Percentiles rank a stretch among this genome's conserved stretches.
These are phyloP conservation scores for Senecio squalidus DNA, from an alignment of 140 eudicot species.

Conservation along the genomic window DNA sequence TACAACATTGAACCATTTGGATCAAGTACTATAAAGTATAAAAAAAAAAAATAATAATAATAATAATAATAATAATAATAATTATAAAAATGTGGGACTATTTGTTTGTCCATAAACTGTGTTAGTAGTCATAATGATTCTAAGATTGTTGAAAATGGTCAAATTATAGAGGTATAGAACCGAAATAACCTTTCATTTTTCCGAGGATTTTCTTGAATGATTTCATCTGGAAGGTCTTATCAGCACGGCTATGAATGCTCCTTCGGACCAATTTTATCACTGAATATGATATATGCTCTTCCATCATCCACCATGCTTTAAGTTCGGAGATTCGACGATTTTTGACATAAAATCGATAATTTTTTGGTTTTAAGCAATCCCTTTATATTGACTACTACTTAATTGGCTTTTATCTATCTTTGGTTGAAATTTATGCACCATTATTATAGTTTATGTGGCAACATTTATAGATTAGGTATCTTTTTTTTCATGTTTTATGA, in stretches of 20 bases:
- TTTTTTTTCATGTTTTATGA: not conserved
- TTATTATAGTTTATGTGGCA: not conserved
- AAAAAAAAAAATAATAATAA: no score
- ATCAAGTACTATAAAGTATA: not conserved
- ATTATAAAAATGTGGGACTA: not conserved
- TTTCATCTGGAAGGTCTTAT: not conserved
- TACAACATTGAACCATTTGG: conserved; percentile 6
- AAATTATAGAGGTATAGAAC: not conserved
- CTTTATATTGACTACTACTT: not conserved
- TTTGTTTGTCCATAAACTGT: not conserved
- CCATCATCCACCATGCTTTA: not conserved
- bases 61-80: not conserved
- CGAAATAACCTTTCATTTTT: not conserved
- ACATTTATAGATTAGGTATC: not conserved
- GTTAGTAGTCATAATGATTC: not conserved
- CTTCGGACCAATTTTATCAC: not conserved
- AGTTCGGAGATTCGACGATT: no score
- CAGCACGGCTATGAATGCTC: not conserved
- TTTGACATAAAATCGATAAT: not conserved
- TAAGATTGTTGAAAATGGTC: not conserved
- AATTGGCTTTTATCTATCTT: conserved; percentile 1
- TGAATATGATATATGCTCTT: not conserved
- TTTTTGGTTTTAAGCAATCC: not conserved
- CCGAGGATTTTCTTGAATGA: not conserved
- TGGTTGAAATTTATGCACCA: not conserved